Base-by-base conservation (phyloP, 805 yeast genomes). In the Danielozyma ontarioensis region DNA sequence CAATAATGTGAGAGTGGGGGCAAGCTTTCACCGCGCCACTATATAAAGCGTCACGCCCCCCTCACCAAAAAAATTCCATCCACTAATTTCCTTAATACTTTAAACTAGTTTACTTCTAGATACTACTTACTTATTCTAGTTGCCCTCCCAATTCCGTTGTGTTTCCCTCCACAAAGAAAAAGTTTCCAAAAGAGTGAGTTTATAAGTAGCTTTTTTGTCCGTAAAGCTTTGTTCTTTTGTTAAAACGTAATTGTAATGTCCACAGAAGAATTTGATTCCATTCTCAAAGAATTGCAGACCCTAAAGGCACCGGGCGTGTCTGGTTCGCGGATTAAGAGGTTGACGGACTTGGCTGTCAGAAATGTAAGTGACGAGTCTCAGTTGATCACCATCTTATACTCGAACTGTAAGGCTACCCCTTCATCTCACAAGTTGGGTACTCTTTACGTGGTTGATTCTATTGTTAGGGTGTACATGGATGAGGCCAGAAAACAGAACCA, bases 281-380 rank as follows among this genome's bases (percentile, higher is more conserved):
- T 66, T 21, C 57, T 74, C 37, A 68, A 65, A 42, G 79, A 74
- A 50, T 54, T 76, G 34, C 65, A 73, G 18, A 68, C 73, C 4
- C 62, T 83, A 48, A 82, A 80, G 59, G 76, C 96, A 12, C 90
- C 90, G 11, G 97, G 98, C 40, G 93, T 90, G 33, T 88, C 97
- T 18, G 97, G 97, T 28, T 79, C 95, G 35, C 87, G 96, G 65
- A 93, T 90, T 60, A 85, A 85, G 58, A 80, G 80, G 51, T 68
- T 89, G 53, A 84, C 90, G 29, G 83, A 84, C 36, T 57, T 84
- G 41, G 94, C 96, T 36, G 68, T 80, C 40, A 74, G 73, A 44
- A 76, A 87, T 57, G 82, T 83, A 36, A 59, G 64, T 52, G 57
- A 62, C 21, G 81, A 76, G 51, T 67, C 81, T 17, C 68, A 70